phyloP scores from a whole-genome alignment of 1,139 yeast species.

The Geotrichum restrictum region DNA sequence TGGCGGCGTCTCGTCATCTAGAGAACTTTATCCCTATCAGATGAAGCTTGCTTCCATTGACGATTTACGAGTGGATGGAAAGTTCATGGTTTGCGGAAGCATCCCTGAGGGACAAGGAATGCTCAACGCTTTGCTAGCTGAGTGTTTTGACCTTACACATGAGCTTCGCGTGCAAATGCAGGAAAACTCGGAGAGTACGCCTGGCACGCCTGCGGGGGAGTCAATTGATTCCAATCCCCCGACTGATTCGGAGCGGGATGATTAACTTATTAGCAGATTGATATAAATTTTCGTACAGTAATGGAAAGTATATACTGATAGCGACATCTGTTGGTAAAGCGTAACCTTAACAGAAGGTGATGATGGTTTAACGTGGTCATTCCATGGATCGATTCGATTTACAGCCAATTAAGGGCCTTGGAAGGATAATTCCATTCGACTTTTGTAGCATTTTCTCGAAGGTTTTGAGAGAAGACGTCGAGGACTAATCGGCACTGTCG shows the following conservation, averaged over 20 bases:
- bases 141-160: conserved; percentile 88
- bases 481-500: no score
- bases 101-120: conserved; percentile 98
- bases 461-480: no score
- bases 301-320: no score
- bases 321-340: no score
- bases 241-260: conserved; percentile 3
- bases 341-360: no score
- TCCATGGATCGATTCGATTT: no score
- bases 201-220: background rate
- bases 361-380: no score
- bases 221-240: background rate
- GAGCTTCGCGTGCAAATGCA: conserved; percentile 87
- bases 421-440: no score
- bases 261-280: conserved; percentile 1
- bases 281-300: no score
- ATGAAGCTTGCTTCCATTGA: conserved; percentile 88
- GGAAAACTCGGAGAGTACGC: conserved; percentile 44
- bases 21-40: conserved; percentile 93
- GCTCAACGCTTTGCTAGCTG: conserved; percentile 81
- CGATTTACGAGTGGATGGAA: conserved; percentile 81
- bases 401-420: no score
- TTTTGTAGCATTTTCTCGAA: no score
- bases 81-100: conserved; percentile 78
- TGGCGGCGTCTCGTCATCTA: conserved; percentile 80